Evolutionary conservation across 2,329 filamentous ascomycete genomes (phyloP).

Genomic region (Claviceps sorghi): DNA sequence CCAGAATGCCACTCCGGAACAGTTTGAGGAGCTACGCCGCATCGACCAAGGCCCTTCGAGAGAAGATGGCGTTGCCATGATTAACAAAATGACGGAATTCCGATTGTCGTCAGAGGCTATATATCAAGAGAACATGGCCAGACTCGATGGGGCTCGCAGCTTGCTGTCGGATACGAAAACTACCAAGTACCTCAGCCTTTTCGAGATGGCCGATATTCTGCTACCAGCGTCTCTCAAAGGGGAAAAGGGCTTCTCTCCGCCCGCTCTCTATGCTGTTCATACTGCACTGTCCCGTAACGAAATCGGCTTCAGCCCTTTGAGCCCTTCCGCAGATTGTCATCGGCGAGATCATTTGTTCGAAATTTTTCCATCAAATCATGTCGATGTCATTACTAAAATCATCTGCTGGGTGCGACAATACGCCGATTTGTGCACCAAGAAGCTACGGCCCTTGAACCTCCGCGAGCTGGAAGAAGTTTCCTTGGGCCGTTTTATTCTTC

Average conservation of each 20-base stretch:
- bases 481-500: constrained; percentile 31
- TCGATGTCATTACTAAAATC: constrained; percentile 17
- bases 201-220: constrained; percentile 33
- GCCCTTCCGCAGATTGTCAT: constrained; percentile 30
- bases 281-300: constrained; percentile 46
- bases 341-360: constrained; percentile 45
- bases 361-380: constrained; percentile 26
- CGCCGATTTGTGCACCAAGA: constrained; percentile 11
- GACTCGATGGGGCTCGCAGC: constrained; percentile 30
- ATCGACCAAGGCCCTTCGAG: constrained; percentile 29
- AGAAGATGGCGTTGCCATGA: constrained; percentile 25
- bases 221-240: constrained; percentile 22
- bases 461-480: constrained; percentile 9
- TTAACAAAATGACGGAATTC: constrained; percentile 35
- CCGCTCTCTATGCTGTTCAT: constrained; percentile 55
- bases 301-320: constrained; percentile 40
- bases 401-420: constrained; percentile 20
- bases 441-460: constrained; percentile 6
- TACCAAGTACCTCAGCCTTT: constrained; percentile 32
- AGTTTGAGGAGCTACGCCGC: constrained; percentile 17
- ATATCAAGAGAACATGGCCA: constrained; percentile 32
- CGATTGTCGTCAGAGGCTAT: constrained; percentile 25
- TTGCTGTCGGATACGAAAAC: constrained; percentile 23
- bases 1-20: constrained; percentile 12
- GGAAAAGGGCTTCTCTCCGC: constrained; percentile 25